Conservation (phyloP, 2,329 filamentous ascomycete genomes). For the Macrophomina tecta region DNA sequence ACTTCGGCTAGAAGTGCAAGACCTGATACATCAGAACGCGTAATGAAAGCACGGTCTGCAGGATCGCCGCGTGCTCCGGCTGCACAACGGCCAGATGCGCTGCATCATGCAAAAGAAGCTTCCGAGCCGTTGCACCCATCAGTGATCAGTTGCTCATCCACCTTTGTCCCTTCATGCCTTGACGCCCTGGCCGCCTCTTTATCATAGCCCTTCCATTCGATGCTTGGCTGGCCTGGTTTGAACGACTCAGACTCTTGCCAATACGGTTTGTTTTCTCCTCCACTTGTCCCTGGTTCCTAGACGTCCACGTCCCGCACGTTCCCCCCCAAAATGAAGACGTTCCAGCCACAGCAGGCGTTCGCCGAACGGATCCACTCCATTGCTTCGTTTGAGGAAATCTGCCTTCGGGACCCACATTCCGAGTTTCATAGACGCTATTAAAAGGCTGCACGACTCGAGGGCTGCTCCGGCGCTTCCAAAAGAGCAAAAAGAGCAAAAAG, state of each 20-base stretch:
- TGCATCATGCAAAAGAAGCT: not conserved
- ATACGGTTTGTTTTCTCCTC: not conserved
- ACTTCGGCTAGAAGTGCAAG: not conserved
- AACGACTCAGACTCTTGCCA: not conserved
- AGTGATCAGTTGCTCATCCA: not conserved
- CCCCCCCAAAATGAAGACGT: not conserved
- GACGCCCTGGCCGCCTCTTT: not conserved
- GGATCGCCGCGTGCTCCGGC: slow-evolving; percentile 3
- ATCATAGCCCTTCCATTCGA: too few species aligned
- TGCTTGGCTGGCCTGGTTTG: too few species aligned
- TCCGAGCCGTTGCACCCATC: not conserved
- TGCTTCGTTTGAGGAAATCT: not conserved
- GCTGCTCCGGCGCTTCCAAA: too few species aligned
- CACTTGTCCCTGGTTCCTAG: not conserved
- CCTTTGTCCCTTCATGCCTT: not conserved
- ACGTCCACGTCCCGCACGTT: not conserved
- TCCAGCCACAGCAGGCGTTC: not conserved
- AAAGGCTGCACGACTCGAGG: not conserved
- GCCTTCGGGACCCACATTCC: not conserved
- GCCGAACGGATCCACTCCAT: not conserved
- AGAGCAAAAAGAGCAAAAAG: too few species aligned
- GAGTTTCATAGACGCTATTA: not conserved
- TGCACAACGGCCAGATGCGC: not conserved
- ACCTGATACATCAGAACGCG: not conserved
- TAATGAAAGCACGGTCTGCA: not conserved